phyloP scores from a whole-genome alignment of 2,329 filamentous ascomycete species.

The Graphium sp. region DNA sequence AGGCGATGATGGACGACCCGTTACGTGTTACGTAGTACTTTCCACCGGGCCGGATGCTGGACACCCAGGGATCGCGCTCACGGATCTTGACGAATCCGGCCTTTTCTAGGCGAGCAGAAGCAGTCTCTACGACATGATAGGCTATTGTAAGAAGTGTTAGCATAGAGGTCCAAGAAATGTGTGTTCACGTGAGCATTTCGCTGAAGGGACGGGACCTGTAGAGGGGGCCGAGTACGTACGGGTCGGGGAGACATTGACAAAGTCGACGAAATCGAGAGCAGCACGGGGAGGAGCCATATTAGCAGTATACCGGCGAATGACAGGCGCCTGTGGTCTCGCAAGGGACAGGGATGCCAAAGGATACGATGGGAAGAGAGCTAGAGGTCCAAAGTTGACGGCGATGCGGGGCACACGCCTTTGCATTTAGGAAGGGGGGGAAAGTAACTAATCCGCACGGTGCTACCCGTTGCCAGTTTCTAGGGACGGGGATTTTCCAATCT shows the following conservation, averaged over 20 bases:
- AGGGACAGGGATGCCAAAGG: too few relatives aligned
- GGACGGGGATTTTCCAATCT: too few relatives aligned
- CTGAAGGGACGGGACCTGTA: background rate
- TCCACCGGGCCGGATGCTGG: conserved; percentile 63
- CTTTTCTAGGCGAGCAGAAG: conserved; percentile 57
- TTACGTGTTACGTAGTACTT: conserved; percentile 97
- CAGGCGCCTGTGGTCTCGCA: too few relatives aligned
- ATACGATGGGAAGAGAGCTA: too few relatives aligned
- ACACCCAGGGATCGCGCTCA: conserved; percentile 81
- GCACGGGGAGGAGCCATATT: too few relatives aligned
- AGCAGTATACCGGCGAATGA: too few relatives aligned
- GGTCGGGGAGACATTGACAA: conserved; percentile 86
- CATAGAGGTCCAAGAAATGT: background rate
- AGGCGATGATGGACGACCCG: conserved; percentile 79
- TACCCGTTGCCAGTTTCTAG: too few relatives aligned
- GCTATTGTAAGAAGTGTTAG: conserved; percentile 31
- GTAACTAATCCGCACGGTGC: too few relatives aligned
- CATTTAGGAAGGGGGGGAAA: too few relatives aligned
- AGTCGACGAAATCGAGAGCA: conserved; percentile 76
- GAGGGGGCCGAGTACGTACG: conserved; percentile 35
- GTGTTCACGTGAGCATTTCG: conserved; percentile 3
- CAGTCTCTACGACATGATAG: conserved; percentile 80
- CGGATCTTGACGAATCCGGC: conserved; percentile 80
- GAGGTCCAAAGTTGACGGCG: too few relatives aligned
- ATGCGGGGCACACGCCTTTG: too few relatives aligned